Percentiles rank a stretch among this genome's conserved stretches.
Conservation (phyloP, 805 yeast genomes). For the Nakazawaea wyomingensis region DNA sequence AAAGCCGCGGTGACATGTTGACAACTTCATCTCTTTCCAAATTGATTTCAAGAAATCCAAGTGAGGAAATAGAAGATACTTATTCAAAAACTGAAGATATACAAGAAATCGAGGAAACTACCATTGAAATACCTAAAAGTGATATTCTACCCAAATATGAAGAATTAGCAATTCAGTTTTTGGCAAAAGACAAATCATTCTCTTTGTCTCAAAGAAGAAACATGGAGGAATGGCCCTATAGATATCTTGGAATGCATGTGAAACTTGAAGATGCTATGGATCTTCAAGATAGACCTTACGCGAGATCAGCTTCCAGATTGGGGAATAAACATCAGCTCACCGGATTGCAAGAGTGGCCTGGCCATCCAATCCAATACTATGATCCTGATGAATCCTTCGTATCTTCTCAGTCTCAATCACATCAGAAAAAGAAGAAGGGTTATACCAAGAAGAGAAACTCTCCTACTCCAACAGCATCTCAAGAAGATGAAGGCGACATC, state of each 20-base stretch:
- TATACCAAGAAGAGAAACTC: conserved; percentile 17
- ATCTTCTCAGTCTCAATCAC: conserved; percentile 14
- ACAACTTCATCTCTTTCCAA: conserved; percentile 16
- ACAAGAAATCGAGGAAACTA: conserved; percentile 12
- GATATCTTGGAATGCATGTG: conserved; percentile 75
- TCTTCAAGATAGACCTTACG: conserved; percentile 71
- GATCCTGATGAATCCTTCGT: conserved; percentile 30
- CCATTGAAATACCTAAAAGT: neutral
- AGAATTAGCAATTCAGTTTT: conserved; percentile 47
- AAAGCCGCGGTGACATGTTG: conserved; percentile 30
- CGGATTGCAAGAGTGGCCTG: conserved; percentile 59
- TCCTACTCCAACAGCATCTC: conserved; percentile 18
- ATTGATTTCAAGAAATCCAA: conserved; percentile 8
- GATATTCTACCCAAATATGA: conserved; percentile 46
- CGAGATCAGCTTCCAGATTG: conserved; percentile 71
- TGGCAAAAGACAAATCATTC: conserved; percentile 37
- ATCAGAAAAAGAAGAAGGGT: conserved; percentile 22
- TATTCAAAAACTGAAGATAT: conserved; percentile 1
- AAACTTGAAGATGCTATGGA: conserved; percentile 74
- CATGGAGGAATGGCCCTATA: conserved; percentile 73
- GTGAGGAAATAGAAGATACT: conserved; percentile 5
- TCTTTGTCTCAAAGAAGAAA: conserved; percentile 44
- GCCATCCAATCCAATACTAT: conserved; percentile 61
- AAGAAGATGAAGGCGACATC: conserved; percentile 18
- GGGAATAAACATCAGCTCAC: conserved; percentile 73